Percentiles rank a stretch among this genome's conserved stretches.
Conservation (phyloP, 1,284 basidiomycete genomes). For the Cutaneotrichosporon cyanovorans region DNA sequence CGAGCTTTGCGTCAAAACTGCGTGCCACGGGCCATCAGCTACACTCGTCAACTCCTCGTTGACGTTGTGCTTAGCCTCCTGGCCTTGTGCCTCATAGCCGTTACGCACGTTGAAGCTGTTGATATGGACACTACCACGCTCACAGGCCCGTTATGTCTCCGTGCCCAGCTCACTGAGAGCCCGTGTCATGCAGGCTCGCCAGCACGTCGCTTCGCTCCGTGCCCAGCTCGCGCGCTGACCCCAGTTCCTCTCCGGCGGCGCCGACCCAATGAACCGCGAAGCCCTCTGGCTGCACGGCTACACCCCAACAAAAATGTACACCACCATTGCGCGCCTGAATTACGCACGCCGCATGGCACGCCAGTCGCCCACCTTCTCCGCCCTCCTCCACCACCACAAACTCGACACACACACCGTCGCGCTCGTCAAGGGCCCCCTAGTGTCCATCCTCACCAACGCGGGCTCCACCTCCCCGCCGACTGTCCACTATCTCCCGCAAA, state of each 20-base stretch:
- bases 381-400: slow-evolving; percentile 49
- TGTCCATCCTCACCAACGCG: slow-evolving; percentile 59
- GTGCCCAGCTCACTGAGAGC: too few species aligned
- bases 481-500: slow-evolving; percentile 25
- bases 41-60: too few species aligned
- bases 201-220: too few species aligned
- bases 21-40: too few species aligned
- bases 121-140: too few species aligned
- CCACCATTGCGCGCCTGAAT: slow-evolving; percentile 55
- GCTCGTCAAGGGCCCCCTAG: slow-evolving; percentile 58
- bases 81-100: too few species aligned
- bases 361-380: slow-evolving; percentile 52
- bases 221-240: neutral
- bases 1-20: too few species aligned
- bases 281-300: slow-evolving; percentile 49
- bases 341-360: slow-evolving; percentile 54
- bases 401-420: slow-evolving; percentile 50
- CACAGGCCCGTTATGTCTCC: too few species aligned
- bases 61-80: too few species aligned
- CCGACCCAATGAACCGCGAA: slow-evolving; percentile 45
- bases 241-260: slow-evolving; percentile 50
- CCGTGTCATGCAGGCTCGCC: too few species aligned
- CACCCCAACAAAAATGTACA: slow-evolving; percentile 48
- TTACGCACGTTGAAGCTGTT: too few species aligned
- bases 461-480: slow-evolving; percentile 48